Base-by-base conservation (phyloP, 352 stramenopile genomes). In the Globisporangium cystogenes region DNA sequence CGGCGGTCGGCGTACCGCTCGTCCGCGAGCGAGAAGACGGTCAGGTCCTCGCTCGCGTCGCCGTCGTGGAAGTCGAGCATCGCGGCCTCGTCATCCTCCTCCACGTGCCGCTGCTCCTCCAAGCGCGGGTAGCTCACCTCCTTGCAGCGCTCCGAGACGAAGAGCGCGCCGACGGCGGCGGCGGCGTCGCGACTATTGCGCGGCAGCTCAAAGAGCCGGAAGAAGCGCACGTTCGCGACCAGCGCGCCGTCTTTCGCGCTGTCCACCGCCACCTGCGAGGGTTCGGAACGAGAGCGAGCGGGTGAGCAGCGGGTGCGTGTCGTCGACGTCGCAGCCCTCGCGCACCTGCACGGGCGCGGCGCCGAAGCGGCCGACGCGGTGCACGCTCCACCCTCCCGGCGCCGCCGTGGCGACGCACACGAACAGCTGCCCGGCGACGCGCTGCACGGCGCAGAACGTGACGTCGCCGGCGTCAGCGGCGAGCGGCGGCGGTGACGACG, bases 361-460 rank as follows among this genome's bases (percentile, higher is more conserved):
- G 57, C 67, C 57, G 52, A 86, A 83, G 45, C 69, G 68, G 54
- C 86, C 64, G n/a, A 90, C 67, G 20, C 72, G 72, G 52, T 77
- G 86, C 37, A 88, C 57, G 3, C 70, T 70, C 80, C 80, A 90
- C 37, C 61, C 49, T 18, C 53, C 43, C 18, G 51, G 42, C 21
- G 65, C 51, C 23, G 64, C 74, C 46, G 80, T 84, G 57, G 77
- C 87, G 29, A 90, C 49, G 44, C 74, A 60, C 7, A 90, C 64
- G 50, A 78, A 87, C 11, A 67, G 57, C 51, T 72, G 75, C 24
- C 48, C 55, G 48, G 53, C 57, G 29, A 87, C 74, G 49, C 77
- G 75, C 44, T 90, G 69, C 8, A 90, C 52, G 18, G 72, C 37
- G 66, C 77, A 87, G 65, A 84, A 87, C 27, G 65, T 90, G 48